phyloP scores from a whole-genome alignment of 2,329 filamentous ascomycete species.

The Xylariaceae sp. region DNA sequence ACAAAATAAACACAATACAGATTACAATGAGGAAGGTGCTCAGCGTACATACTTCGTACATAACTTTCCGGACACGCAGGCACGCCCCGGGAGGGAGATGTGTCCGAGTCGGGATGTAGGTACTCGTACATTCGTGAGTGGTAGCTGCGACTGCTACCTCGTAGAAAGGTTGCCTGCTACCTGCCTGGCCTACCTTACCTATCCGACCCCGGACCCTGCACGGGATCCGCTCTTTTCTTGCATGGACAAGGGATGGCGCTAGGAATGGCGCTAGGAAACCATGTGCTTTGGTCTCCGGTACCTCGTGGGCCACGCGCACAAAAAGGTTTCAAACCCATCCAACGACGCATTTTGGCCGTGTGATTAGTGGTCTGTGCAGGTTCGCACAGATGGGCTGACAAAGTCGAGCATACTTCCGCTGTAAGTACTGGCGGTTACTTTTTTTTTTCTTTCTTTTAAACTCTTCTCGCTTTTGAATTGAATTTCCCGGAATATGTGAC shows the following conservation, averaged over 20 bases:
- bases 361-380: slow-evolving; percentile 12
- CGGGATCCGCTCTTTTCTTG: slow-evolving; percentile 25
- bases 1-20: neutral
- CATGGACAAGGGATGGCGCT: slow-evolving; percentile 21
- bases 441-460: no score
- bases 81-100: no score
- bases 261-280: slow-evolving; percentile 10
- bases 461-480: no score
- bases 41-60: no score
- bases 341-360: slow-evolving; percentile 3
- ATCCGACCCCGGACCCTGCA: slow-evolving; percentile 16
- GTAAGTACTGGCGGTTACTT: neutral
- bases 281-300: slow-evolving; percentile 22
- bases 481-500: slow-evolving; percentile 5
- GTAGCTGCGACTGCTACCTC: neutral
- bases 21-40: neutral
- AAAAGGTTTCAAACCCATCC: slow-evolving; percentile 14
- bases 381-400: slow-evolving; percentile 12
- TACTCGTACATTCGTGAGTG: slow-evolving; percentile 1
- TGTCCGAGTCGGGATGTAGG: no score
- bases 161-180: neutral
- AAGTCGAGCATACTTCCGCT: slow-evolving; percentile 4
- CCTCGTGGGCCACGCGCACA: slow-evolving; percentile 27
- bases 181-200: neutral
- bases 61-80: no score